Base-by-base conservation (phyloP, 1,284 basidiomycete genomes). In the Rhodotorula sp. region DNA sequence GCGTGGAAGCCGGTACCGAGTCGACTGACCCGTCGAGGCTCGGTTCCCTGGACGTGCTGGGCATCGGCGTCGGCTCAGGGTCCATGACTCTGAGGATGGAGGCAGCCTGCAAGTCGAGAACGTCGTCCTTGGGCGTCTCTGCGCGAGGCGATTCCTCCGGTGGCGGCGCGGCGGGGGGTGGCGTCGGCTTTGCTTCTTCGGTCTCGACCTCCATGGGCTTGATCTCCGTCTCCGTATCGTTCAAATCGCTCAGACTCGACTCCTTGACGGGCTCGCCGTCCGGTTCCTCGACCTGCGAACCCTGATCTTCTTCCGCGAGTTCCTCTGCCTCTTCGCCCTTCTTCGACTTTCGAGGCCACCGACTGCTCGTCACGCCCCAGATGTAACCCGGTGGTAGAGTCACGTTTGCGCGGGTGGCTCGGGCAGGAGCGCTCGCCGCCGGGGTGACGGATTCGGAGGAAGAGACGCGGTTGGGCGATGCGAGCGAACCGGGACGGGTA, bases 321-420 rank as follows among this genome's bases (percentile, higher is more conserved):
- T 26, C 56, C 15, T 52, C 60, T 10, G 15, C 55, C 50, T 60
- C 49, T 23, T 31, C 54, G 21, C 15, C 52, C 31, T 48, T 50
- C 34, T 47, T 34, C 45, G 38, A n/a, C 50, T 38, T 52, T 47
- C 38, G 48, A 1, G 60, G 69, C 62, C 66, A 70, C 56, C 62
- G n/a, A 43, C 62, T 47, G 16, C 66, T 71, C 60, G 66, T 70
- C 26, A 70, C 69, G 26, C 69, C 72, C 60, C 65, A 64, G n/a
- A 70, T 71, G 48, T 73, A 70, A 8, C 72, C 69, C 19, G 72
- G 69, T 8, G 72, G 69, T 2, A 73, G 56, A 5, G 71, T 73
- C 18, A 73, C 71, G 19, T 63, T 73, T 2, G 71, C 71, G 15
- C 71, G 26, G 8, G 71, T 73, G 34, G 71, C 71, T 1, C 71